Conservation (phyloP, 441 rosid species). For the Arabidopsis lyrata region DNA sequence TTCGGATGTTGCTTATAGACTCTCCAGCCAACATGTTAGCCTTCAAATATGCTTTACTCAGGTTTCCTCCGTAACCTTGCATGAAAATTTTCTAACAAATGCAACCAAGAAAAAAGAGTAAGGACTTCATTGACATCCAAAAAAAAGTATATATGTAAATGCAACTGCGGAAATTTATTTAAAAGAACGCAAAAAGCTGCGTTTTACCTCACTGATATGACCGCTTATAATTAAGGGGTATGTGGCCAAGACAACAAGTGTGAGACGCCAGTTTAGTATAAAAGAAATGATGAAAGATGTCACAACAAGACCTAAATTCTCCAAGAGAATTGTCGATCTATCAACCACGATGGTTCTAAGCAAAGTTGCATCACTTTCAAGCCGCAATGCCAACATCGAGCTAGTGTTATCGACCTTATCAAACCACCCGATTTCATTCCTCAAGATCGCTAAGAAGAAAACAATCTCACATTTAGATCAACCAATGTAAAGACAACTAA, state of each 20-base stretch:
- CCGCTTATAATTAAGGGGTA: slow-evolving; percentile 88
- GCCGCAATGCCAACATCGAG: slow-evolving; percentile 78
- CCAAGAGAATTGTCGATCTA: slow-evolving; percentile 75
- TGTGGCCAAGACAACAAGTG: slow-evolving; percentile 85
- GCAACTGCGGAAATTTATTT: neutral
- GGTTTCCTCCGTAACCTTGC: slow-evolving; percentile 95
- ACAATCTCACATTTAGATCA: neutral
- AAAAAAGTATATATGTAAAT: neutral
- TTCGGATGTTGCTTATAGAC: slow-evolving; percentile 86
- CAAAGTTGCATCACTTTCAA: slow-evolving; percentile 79
- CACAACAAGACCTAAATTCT: slow-evolving; percentile 72
- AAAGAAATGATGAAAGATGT: slow-evolving; percentile 81
- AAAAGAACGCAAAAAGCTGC: neutral
- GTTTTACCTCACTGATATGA: slow-evolving; percentile 88
- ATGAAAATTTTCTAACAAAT: slow-evolving; percentile 82
- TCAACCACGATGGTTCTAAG: slow-evolving; percentile 77
- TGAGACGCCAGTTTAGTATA: slow-evolving; percentile 89
- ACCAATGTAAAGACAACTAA: neutral
- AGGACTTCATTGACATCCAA: neutral
- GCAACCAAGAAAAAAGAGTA: neutral
- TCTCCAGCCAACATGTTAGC: slow-evolving; percentile 98
- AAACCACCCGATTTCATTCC: slow-evolving; percentile 94
- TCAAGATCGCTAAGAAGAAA: slow-evolving; percentile 68
- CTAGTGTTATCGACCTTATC: slow-evolving; percentile 79
- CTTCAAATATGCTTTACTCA: slow-evolving; percentile 88